These are phyloP conservation scores for Colletotrichum phormii DNA, from an alignment of 2,329 filamentous ascomycete species.

Conservation along the genomic window DNA sequence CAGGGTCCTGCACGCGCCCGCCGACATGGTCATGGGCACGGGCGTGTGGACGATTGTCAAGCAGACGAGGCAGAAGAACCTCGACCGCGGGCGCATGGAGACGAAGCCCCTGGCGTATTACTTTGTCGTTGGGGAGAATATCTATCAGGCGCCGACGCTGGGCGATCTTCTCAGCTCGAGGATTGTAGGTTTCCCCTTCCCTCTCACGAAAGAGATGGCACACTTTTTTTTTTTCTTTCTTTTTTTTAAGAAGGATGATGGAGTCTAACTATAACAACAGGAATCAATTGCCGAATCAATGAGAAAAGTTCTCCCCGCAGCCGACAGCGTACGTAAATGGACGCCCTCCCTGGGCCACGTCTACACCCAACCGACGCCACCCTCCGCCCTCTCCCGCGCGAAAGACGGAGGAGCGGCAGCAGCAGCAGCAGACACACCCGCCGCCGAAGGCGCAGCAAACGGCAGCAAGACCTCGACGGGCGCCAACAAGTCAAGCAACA, in stretches of 20 bases:
- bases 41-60: conserved; percentile 79
- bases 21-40: conserved; percentile 72
- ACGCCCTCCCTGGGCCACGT: conserved; percentile 64
- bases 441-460: conserved; percentile 51
- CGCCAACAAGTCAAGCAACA: conserved; percentile 39
- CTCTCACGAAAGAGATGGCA: not conserved
- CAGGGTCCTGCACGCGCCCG: conserved; percentile 73
- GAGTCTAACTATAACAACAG: conserved; percentile 13
- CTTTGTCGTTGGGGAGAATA: conserved; percentile 74
- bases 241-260: not conserved
- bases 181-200: conserved; percentile 57
- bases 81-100: conserved; percentile 64
- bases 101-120: conserved; percentile 70
- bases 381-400: conserved; percentile 39
- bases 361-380: conserved; percentile 54
- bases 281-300: conserved; percentile 51
- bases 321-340: conserved; percentile 65
- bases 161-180: conserved; percentile 69
- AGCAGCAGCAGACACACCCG: conserved; percentile 51
- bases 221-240: too few species aligned
- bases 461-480: conserved; percentile 21
- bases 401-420: conserved; percentile 47
- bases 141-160: conserved; percentile 74
- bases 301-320: conserved; percentile 62
- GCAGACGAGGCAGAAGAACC: conserved; percentile 70